Conservation (phyloP, 1,139 yeast species). For the Pichia cactophila region DNA sequence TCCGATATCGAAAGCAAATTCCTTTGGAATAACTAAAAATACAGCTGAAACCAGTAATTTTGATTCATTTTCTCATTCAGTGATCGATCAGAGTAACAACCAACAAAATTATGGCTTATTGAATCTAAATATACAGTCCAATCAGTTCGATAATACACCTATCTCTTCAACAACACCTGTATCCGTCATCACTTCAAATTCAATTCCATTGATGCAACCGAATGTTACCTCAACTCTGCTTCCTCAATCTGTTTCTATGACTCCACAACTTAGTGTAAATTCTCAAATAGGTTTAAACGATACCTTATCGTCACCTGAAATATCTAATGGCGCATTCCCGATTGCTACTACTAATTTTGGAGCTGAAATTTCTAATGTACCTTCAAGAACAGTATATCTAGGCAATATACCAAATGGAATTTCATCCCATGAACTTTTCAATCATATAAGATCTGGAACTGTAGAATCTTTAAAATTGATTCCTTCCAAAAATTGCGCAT, state of each 20-base stretch:
- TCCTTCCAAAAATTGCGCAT: constrained; percentile 53
- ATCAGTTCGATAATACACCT: constrained; percentile 1
- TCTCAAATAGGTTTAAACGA: constrained; percentile 10
- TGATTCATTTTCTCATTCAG: not conserved
- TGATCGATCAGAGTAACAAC: not conserved
- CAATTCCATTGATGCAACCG: constrained; percentile 6
- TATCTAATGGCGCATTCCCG: not conserved
- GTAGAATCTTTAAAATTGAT: constrained; percentile 65
- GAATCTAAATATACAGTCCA: constrained; percentile 1
- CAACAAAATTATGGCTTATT: constrained; percentile 3
- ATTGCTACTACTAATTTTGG: not conserved
- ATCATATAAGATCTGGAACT: constrained; percentile 86
- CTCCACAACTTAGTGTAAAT: constrained; percentile 13
- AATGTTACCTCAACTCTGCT: constrained; percentile 1
- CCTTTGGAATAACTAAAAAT: constrained; percentile 6
- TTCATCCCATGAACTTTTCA: constrained; percentile 73
- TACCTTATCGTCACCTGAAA: constrained; percentile 6
- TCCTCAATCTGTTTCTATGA: constrained; percentile 12
- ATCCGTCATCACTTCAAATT: constrained; percentile 1
- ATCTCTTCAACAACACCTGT: not conserved
- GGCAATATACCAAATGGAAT: constrained; percentile 85
- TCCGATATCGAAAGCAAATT: constrained; percentile 9
- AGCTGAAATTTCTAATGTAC: constrained; percentile 21
- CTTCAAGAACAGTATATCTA: constrained; percentile 81
- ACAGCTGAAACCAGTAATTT: not conserved